Base-by-base conservation (phyloP, 495 filamentous ascomycete species). In the Trypethelium eluteriae region DNA sequence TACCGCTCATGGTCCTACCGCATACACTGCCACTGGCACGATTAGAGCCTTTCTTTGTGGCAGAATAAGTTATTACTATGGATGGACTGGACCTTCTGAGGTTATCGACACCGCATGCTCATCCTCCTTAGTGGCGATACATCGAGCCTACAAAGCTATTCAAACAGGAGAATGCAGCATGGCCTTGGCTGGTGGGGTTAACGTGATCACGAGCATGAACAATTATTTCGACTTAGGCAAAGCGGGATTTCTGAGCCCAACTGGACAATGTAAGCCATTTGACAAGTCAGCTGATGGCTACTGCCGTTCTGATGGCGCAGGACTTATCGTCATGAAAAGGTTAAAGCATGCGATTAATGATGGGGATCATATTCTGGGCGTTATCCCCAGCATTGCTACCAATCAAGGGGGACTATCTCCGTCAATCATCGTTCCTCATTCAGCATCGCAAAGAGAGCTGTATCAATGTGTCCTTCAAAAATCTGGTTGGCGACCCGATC, bases 261-360 rank as follows among this genome's bases (percentile, higher is more conserved):
- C 68, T 3, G 59, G 62, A 66, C 56, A 7, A 9, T 71, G 69
- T 46, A 73, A 73, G 47, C 68, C 69, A 16, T 73, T 39, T 2
- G 69, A 71, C 64, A 65, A 49, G 18, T 35, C 16, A 41, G 71
- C 71, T 38, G 70, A 73, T 62, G 71, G 71, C 38, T 73, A 71
- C 46, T 73, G 71, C 61, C 70, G 71, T 32, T 79, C 69, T 2
- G 82, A 84, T 0, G 81, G 74, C 2, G 72, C 81, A 9, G 81
- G 74, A 1, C 73, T 74, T 1, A 39, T 83, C 0, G 67, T 83
- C 6, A 41, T 83, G 0, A 83, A 83, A 63, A 70, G 78, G 4
- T 65, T 83, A 0, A 73, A 77, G 10, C 80, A 82, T 71, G 81
- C 81, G 2, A 47, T 74, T 2, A 75, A 76, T 16, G 81, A 83